These are phyloP conservation scores for Wickerhamiella siamensis DNA, from an alignment of 805 yeast species.

Conservation along the genomic window DNA sequence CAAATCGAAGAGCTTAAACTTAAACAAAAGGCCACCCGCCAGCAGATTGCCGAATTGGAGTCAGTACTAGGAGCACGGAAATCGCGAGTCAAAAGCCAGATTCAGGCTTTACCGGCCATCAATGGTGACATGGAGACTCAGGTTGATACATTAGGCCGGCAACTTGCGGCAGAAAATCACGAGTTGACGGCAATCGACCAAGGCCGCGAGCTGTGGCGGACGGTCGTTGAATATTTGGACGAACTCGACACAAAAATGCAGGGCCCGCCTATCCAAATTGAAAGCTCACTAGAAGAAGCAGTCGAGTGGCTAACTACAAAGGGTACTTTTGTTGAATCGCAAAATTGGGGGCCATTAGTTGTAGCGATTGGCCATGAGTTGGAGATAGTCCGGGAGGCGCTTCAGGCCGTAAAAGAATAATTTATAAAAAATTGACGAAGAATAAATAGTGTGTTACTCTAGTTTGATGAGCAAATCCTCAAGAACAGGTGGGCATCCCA, in stretches of 20 bases:
- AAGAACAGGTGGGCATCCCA: slow-evolving; percentile 1
- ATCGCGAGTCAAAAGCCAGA: slow-evolving; percentile 7
- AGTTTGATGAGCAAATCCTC: neutral
- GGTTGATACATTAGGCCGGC: neutral
- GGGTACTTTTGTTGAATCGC: slow-evolving; percentile 11
- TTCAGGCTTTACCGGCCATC: slow-evolving; percentile 1
- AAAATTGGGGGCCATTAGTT: slow-evolving; percentile 19
- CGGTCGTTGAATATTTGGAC: slow-evolving; percentile 6
- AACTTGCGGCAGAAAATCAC: slow-evolving; percentile 1
- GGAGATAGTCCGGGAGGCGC: slow-evolving; percentile 17
- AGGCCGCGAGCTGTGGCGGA: slow-evolving; percentile 9
- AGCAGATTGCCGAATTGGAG: slow-evolving; percentile 7
- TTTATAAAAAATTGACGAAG: neutral
- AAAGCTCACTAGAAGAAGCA: slow-evolving; percentile 10
- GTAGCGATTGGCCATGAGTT: slow-evolving; percentile 23
- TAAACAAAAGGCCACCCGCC: slow-evolving; percentile 7
- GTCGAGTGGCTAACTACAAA: slow-evolving; percentile 7
- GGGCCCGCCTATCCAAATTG: slow-evolving; percentile 10
- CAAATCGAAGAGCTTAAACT: slow-evolving; percentile 14
- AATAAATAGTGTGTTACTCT: neutral
- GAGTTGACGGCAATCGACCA: slow-evolving; percentile 12
- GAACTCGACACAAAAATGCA: slow-evolving; percentile 14
- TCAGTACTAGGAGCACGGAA: slow-evolving; percentile 5
- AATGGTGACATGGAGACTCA: neutral
- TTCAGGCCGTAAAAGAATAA: slow-evolving; percentile 12